Evolutionary conservation across 768 basidiomycete species (phyloP), one percentile per base, ranked within the genome.

Genomic region (Xanthoconium purpureum): DNA sequence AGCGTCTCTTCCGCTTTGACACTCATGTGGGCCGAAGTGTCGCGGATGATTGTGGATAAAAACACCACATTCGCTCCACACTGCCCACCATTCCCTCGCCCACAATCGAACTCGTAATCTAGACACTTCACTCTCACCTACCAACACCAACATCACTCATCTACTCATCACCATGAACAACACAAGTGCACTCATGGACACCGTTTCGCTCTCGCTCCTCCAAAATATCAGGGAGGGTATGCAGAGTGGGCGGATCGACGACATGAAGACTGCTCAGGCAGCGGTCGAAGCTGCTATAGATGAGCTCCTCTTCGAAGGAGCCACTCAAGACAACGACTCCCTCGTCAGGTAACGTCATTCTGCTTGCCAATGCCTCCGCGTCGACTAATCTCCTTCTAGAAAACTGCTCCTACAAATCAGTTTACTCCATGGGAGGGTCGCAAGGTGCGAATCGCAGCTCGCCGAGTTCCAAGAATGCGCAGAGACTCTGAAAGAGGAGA

Each of bases 1-100:
- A 63, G 58, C 64, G 46, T 43, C n/a, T 50, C 12, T 48, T 30
- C 48, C 47, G 58, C 58, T 66, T 67, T 66, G 63, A 42, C 32
- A 50, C 48, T 37, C 36, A 43, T 33, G 48, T 56, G 5, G 55
- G 42, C 42, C 52, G 44, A 57, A 55, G 42, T 38, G 37, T 56
- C 38, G 29, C 28, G 18, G 52, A 32, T 5, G 35, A 13, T 17
- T 33, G 43, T 57, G 45, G 35, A 42, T 63, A 68, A 53, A 67
- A 63, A 40, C 20, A 40, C 8, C 48, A 15, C 15, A 2, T 17
- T 24, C 8, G 40, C 6, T 40, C 52, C 57, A 62, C 57, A 61
- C 9, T 24, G 29, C 20, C 47, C 51, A 50, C 48, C 14, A 1
- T 52, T 50, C 33, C 17, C 45, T 29, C 39, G 14, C 29, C 49